These are phyloP conservation scores for Rosellinia necatrix DNA, from an alignment of 2,329 filamentous ascomycete species.

Conservation along the genomic window DNA sequence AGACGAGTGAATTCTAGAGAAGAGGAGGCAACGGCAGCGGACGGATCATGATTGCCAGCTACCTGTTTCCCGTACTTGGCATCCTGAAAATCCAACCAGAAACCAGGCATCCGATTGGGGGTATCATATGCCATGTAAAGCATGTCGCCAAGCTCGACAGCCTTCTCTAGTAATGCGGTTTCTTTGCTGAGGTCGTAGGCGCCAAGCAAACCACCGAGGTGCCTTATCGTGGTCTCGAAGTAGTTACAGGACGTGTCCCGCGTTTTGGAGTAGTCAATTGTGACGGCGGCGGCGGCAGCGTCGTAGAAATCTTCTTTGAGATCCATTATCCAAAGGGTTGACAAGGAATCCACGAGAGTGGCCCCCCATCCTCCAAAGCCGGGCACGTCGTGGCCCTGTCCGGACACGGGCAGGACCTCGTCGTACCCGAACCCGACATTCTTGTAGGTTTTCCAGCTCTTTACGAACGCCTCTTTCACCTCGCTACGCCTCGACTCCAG, in stretches of 20 bases:
- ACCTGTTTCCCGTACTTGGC: conserved; percentile 43
- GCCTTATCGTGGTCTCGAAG: conserved; percentile 54
- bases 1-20: conserved; percentile 73
- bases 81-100: conserved; percentile 58
- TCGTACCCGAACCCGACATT: conserved; percentile 37
- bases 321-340: conserved; percentile 67
- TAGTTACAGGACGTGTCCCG: conserved; percentile 46
- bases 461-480: conserved; percentile 49
- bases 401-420: conserved; percentile 39
- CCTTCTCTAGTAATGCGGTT: conserved; percentile 48
- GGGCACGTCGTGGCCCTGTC: conserved; percentile 32
- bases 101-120: conserved; percentile 55
- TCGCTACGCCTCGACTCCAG: conserved; percentile 40
- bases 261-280: conserved; percentile 55
- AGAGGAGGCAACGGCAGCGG: conserved; percentile 59
- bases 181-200: conserved; percentile 53
- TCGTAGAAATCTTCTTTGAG: conserved; percentile 60
- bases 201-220: conserved; percentile 51
- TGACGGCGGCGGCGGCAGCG: conserved; percentile 54
- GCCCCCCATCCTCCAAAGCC: conserved; percentile 52
- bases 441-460: conserved; percentile 57
- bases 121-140: conserved; percentile 55
- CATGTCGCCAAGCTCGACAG: conserved; percentile 52
- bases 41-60: conserved; percentile 44
- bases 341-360: conserved; percentile 63